Evolutionary conservation across 352 stramenopile species (phyloP).

Genomic region (Globisporangium nunn): DNA sequence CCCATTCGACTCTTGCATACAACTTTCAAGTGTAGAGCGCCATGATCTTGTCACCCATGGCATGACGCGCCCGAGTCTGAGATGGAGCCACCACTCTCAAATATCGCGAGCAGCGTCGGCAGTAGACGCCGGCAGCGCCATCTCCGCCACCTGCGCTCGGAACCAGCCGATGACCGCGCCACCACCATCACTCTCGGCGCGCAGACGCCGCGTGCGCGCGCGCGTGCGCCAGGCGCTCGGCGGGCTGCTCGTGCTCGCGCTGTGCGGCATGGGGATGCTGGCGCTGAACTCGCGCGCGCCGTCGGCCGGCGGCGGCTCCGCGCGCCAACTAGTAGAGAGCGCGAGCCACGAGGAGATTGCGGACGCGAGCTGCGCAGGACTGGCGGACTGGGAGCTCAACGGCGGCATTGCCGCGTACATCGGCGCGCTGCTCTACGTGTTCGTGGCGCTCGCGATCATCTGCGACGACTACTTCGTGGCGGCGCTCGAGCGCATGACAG

Average conservation of each 20-base stretch:
- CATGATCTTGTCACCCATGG: no score
- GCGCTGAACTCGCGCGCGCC: slow-evolving; percentile 1
- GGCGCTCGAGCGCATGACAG: slow-evolving; percentile 68
- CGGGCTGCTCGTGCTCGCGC: slow-evolving; percentile 15
- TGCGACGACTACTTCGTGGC: slow-evolving; percentile 87
- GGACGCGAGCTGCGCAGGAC: slow-evolving; percentile 22
- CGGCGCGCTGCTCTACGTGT: slow-evolving; percentile 59
- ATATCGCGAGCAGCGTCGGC: not conserved
- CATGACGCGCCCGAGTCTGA: no score
- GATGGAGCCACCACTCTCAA: not conserved
- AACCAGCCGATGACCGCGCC: no score
- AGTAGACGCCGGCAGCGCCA: not conserved
- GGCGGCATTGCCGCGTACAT: slow-evolving; percentile 62
- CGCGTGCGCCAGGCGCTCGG: slow-evolving; percentile 18
- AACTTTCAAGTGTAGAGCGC: not conserved
- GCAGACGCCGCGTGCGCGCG: slow-evolving; percentile 7
- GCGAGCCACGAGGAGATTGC: slow-evolving; percentile 12
- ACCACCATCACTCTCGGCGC: not conserved
- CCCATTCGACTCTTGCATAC: not conserved
- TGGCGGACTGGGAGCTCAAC: slow-evolving; percentile 42
- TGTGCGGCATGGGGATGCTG: slow-evolving; percentile 14
- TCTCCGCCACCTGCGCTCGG: not conserved
- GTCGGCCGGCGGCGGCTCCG: not conserved
- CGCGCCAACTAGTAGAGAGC: slow-evolving; percentile 11
- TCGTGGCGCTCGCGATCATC: slow-evolving; percentile 84